Evolutionary conservation across 202 grass and related monocot genomes (phyloP), one percentile per base, ranked within the genome.

Genomic region (Schoenoplectus tabernaemontani): DNA sequence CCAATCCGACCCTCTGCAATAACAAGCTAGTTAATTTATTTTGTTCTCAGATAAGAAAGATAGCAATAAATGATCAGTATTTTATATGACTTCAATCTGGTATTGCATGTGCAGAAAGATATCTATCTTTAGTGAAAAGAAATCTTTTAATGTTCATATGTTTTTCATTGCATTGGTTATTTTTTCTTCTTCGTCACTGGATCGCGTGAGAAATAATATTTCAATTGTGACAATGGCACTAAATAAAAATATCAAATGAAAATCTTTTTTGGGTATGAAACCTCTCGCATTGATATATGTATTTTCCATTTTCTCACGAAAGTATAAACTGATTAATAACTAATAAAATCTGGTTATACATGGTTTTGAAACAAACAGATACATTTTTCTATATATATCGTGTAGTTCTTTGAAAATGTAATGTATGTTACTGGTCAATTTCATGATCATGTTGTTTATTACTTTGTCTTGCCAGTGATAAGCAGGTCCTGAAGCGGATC

Each of bases 381-480:
- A 34, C 23, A 61, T 12, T 60, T 78, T 41, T 73, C 44, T 73
- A 53, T 53, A 44, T 30, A 53, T 44, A 73, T 73, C 4, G 36
- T 72, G 24, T 73, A 11, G 11, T 60, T 60, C 34, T 78, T 78
- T 59, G 5, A 78, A 42, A 60, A 78, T 39, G 19, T n/a, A 78
- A 78, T 43, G 56, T 41, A 60, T 60, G 51, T 2, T 59, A 60
- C 10, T 59, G 30, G 7, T 39, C 41, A 36, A 28, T 60, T 59
- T 7, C 42, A 59, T 41, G 20, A 20, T 78, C 4, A 1, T 78
- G 24, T 19, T 78, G 33, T 51, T 51, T 51, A 33, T 73, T n/a
- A 51, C 53, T 51, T 73, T n/a, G 1, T 51, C 13, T 73, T 5
- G 5, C 69, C 44, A 51, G 44, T 73, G 42, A 70, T 46, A 72